Base-by-base conservation (phyloP, 2,329 filamentous ascomycete genomes). In the Neonectria neomacrospora region DNA sequence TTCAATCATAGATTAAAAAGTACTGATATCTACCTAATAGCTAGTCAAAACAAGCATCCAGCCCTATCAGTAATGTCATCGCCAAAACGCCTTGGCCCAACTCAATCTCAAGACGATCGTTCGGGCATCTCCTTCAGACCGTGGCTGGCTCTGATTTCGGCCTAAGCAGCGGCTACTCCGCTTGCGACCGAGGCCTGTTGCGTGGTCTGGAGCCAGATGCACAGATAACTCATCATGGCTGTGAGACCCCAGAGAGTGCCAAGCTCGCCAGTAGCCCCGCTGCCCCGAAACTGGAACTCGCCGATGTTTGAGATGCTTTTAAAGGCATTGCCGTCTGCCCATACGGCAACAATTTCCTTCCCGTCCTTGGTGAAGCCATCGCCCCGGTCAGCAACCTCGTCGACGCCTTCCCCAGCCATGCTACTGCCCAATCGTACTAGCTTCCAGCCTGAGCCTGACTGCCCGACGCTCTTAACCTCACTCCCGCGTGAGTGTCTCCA, bases 391-490 rank as follows among this genome's bases (percentile, higher is more conserved):
- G 2, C 22, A 3, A 47, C 23, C 12, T 32, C 52, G 14, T 52
- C 20, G 2, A 32, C 34, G 9, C 22, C 16, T 11, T 58, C 54
- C 9, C 57, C 54, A 2, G 60, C 54, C 12, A 39, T 23, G 22
- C 37, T 10, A 11, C 41, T 62, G 12, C 63, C 66, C 7, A 73
- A 44, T 20, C 63, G 60, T 8, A 68, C 64, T 14, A 69, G 63
- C 48, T 71, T 67, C 61, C 64, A 69, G 11, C 71, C 67, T 30
- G 47, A 57, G 18, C 62, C 32, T 3, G 66, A 65, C 11, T 64
- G 66, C 1, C 69, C 69, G 11, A 70, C 20, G 14, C 66, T 70
- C 51, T 58, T 66, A 23, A 72, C 65, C 51, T 73, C 71, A 22
- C 54, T 55, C 1, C 69, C 71, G 3, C 51, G 58, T 3, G 71